Evolutionary conservation across 768 basidiomycete genomes (phyloP).

Genomic region (Stropharia rugosoannulata): DNA sequence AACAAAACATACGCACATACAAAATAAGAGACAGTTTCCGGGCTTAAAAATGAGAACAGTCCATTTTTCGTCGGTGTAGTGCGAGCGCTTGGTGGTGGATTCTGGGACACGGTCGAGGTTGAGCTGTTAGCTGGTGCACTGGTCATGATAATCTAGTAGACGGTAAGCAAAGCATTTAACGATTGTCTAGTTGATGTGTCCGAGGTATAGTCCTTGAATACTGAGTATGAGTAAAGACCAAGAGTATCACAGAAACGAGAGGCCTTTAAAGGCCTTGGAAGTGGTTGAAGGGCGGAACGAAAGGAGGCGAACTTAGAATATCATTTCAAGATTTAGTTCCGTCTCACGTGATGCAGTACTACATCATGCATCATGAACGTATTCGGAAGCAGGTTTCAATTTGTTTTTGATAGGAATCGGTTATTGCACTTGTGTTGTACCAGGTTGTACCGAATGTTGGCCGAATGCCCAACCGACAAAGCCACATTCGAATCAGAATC

Average conservation of each 20-base stretch:
- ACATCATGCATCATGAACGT: too few species aligned
- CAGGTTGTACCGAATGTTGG: too few species aligned
- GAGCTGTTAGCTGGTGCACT: conserved; percentile 14
- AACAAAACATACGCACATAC: conserved; percentile 17
- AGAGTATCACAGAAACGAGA: not conserved
- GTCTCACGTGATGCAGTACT: too few species aligned
- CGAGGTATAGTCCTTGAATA: conserved; percentile 4
- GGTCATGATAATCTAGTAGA: conserved; percentile 16
- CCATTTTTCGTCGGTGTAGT: conserved; percentile 2
- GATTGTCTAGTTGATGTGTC: conserved; percentile 5
- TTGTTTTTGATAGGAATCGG: too few species aligned
- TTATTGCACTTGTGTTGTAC: too few species aligned
- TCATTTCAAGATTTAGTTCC: conserved; percentile 8
- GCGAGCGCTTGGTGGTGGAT: not conserved
- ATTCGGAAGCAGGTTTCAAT: too few species aligned
- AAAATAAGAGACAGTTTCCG: conserved; percentile 26
- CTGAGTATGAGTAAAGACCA: not conserved
- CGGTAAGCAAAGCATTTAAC: conserved; percentile 15
- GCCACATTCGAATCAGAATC: too few species aligned
- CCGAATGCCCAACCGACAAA: too few species aligned
- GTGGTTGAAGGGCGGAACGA: not conserved
- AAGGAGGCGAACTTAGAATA: conserved; percentile 18
- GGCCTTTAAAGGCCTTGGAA: not conserved
- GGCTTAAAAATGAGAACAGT: conserved; percentile 16
- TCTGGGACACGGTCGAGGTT: conserved; percentile 9